Base-by-base conservation (phyloP, 805 yeast species). In the Blastobotrys mokoenaii region DNA sequence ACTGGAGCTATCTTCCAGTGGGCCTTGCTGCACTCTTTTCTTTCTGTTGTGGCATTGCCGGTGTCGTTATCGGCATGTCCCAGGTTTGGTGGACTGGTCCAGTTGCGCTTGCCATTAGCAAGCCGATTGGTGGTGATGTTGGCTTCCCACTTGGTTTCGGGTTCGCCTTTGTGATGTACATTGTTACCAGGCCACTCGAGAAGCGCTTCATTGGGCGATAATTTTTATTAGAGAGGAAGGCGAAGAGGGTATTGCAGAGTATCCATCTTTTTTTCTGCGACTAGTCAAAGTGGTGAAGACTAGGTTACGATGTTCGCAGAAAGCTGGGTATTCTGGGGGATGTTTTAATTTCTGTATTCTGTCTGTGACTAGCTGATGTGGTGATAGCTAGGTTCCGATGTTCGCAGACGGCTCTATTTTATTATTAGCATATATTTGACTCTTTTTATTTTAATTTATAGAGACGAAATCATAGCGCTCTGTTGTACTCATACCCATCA, bases 61-160 rank as follows among this genome's bases (percentile, higher is more conserved):
- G 96, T 64, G 85, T 80, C 33, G 95, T 79, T 9, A 47, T 85
- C 40, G 96, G 97, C 54, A 87, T 89, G 95, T 70, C 72, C 60
- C 95, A 87, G 69, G 74, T 75, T 3, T 89, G 95, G 86, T 89
- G 81, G 70, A 62, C 62, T 14, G 96, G 96, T 57, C 82, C 76
- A 38, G 57, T 85, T 55, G 88, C 79, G 35, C 61, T 58, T 32
- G 51, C 65, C 51, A 80, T 84, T 58, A 93, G 90, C 53, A 63
- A 54, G 8, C 61, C 53, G 37, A 60, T 42, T 51, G 95, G 94
- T 56, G 96, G 90, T 49, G 96, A 87, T 62, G 73, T 88, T 59
- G 96, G 95, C 31, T 85, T 84, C 60, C 93, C 84, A 69, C 69
- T 88, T 48, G 85, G 81, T 37, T 73, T 74, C 45, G 74, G 70